Base-by-base conservation (phyloP, 2,329 filamentous ascomycete genomes). In the Emericellopsis atlantica region DNA sequence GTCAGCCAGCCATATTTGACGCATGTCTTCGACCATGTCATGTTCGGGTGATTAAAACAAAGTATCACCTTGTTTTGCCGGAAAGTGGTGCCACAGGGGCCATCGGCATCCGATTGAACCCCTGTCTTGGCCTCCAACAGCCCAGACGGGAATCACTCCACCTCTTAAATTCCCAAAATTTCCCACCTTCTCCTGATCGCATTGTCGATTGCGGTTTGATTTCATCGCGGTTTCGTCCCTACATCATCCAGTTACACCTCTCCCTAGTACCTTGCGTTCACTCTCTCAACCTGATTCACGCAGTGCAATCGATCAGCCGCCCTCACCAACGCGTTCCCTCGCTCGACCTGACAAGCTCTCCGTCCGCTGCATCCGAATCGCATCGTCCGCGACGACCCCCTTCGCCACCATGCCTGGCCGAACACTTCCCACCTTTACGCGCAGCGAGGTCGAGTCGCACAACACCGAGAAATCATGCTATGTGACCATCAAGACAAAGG, bases 401-500 rank as follows among this genome's bases (percentile, higher is more conserved):
- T 39, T 39, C 26, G 34, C 38, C 45, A 52, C 46, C 32, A 95
- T 94, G 85, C 84, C 88, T 50, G 79, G 78, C 54, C 76, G 76
- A 57, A 88, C 78, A 38, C 77, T 96, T 39, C 90, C 90, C 43
- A 90, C 82, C 23, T 81, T 96, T 55, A 81, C 85, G 39, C 72
- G 72, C 51, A 76, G 81, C 49, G 85, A 98, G 58, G 79, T 98
- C 55, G 78, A 81, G 60, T 69, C 79, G 51, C 88, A 94, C 62
- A 90, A 84, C 59, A 81, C 76, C 37, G 66, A 68, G 39, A 76
- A 87, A 56, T 94, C 87, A 38, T 96, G 90, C 69, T 98, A 89
- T 69, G 89, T 98, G 51, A 92, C 85, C 4, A 71, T 95, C 41
- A 89, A 87, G 46, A 74, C 75, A 44, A 93, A 90, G 51, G 90